Evolutionary conservation across 345 rosid species (phyloP).

Genomic region (Euphorbia peplus): DNA sequence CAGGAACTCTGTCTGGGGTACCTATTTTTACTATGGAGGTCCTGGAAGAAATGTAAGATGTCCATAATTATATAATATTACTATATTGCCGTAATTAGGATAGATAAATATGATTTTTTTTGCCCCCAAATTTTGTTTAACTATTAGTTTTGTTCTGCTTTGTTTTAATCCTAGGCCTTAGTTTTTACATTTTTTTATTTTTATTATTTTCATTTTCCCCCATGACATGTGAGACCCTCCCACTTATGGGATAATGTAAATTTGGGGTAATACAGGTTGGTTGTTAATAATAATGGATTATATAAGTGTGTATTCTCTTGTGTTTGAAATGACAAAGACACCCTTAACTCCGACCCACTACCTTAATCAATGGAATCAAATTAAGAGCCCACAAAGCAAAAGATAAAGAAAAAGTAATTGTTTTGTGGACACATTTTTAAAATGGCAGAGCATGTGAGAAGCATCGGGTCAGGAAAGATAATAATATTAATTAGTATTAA

Average conservation of each 20-base stretch:
- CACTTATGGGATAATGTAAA: constrained; percentile 34
- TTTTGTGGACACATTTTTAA: neutral
- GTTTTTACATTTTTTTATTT: neutral
- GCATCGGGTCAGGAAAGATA: constrained; percentile 14
- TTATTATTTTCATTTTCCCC: constrained; percentile 5
- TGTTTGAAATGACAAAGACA: constrained; percentile 4
- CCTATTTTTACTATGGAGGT: constrained; percentile 35
- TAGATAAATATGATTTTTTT: neutral
- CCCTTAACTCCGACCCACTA: constrained; percentile 9
- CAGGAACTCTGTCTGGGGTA: constrained; percentile 28
- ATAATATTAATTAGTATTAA: too few species aligned
- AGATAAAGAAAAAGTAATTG: too few species aligned
- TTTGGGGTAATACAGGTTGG: constrained; percentile 32
- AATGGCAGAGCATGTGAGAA: constrained; percentile 35
- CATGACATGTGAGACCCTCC: constrained; percentile 22
- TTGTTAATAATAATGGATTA: constrained; percentile 28
- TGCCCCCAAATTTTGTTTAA: too few species aligned
- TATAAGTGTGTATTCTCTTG: too few species aligned
- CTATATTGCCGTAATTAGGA: neutral
- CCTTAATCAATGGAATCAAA: constrained; percentile 14
- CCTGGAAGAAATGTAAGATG: constrained; percentile 37
- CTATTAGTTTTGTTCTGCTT: neutral
- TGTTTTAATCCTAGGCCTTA: neutral
- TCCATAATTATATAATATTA: constrained; percentile 8
- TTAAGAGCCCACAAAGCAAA: constrained; percentile 2